Evolutionary conservation across 2,329 filamentous ascomycete species (phyloP), one percentile per base, ranked within the genome.

Genomic region (Sporothrix luriei): DNA sequence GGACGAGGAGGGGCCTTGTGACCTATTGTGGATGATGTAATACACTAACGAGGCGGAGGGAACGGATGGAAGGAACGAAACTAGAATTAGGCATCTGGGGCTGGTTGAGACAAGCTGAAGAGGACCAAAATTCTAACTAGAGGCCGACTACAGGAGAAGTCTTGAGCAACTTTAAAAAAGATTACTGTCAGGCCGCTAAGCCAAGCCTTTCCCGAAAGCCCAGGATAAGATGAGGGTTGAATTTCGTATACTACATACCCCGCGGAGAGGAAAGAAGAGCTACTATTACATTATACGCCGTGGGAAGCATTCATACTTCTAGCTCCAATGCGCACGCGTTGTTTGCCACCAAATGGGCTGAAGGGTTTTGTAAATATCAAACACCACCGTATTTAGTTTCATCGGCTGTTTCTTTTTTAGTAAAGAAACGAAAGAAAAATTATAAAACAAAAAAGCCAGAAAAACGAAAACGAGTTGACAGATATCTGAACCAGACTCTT

Each of bases 11-110:
- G 64, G 64, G 64, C 33, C 55, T 29, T 62, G 66, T 70, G 70
- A 66, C 55, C 48, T 14, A 29, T 48, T 54, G 46, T 29, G 61
- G 68, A 69, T 71, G 70, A 71, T 71, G 70, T 71, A 71, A 71
- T 71, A 65, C 55, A 33, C 24, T 38, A 66, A 5, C 5, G n/a
- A 6, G 46, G 9, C 33, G 66, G 19, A 43, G 43, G 43, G 67
- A 19, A 59, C 65, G 51, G 51, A 48, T 2, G 43, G 29, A 68
- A 43, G 29, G 33, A 51, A 29, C 11, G 40, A 21, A 3, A 21
- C n/a, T 24, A 59, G 40, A 68, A 61, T 51, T 65, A 64, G 57
- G 66, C 66, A 55, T 43, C 43, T 57, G 52, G 33, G 33, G 38
- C 49, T 40, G 65, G 49, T 66, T 66, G 33, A 43, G 64, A 66